Evolutionary conservation across 495 filamentous ascomycete species (phyloP), one percentile per base, ranked within the genome.

Genomic region (Lepraria neglecta): DNA sequence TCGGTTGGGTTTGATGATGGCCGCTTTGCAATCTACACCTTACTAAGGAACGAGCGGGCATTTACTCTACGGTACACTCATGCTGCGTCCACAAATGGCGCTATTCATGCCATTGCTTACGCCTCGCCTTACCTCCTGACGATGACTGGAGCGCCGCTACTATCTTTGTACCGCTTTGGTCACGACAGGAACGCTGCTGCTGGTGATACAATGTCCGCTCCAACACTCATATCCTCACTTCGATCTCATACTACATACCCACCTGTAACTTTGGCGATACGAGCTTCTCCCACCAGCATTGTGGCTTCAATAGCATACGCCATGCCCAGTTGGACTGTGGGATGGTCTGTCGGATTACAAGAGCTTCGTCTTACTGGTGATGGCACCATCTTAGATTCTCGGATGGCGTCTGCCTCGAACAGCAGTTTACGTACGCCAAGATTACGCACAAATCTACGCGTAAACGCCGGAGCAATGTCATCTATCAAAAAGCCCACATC

Each of bases 291-390:
- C 0, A 72, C 76, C 6, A 78, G 80, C 15, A 83, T 91, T 6
- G 79, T 88, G 10, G 86, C 89, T 3, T 91, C 89, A 12, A 87
- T 97, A 56, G 92, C 92, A 6, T 97, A 96, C 72, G 86, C 87
- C 1, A 77, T 87, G 64, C 82, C 83, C 38, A 82, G 81, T 3
- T 87, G 83, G 45, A 72, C 79, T 12, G 77, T 78, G 54, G 91
- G 91, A 19, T 98, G 91, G 90, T 89, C 89, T 10, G 78, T 96
- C 11, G 92, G 91, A 1, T 82, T 97, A 21, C 94, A 98, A 74
- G 92, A 97, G 70, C 71, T 96, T 27, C 85, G 86, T 28, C 78
- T 95, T 28, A 71, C 73, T 53, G 74, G 65, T 62, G 70, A 67
- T 42, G 85, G 83, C 7, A 71, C 77, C 33, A 78, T 86, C 45